Evolutionary conservation across 139 green algal genomes (phyloP).

Genomic region (Chlorella sorokiniana): DNA sequence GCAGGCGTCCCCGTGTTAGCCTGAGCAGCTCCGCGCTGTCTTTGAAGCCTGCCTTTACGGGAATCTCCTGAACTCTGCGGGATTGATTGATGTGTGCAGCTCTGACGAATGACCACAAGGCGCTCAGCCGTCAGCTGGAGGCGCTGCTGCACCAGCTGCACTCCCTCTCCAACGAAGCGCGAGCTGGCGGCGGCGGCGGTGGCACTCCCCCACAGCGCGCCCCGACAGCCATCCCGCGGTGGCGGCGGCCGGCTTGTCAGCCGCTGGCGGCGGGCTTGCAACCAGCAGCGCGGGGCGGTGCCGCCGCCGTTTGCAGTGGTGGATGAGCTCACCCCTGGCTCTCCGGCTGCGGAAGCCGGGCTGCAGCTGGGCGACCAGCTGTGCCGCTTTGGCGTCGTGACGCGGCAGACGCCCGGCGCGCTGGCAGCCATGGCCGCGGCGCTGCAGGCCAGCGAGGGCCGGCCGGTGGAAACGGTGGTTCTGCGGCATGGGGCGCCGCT

Average conservation of each 20-base stretch:
- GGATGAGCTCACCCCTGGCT: constrained; percentile 72
- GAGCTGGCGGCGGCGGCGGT: not conserved
- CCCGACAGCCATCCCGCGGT: not conserved
- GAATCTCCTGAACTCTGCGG: not conserved
- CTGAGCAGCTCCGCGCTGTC: too few species aligned
- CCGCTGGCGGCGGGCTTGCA: not conserved
- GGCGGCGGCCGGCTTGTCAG: constrained; percentile 7
- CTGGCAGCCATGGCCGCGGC: constrained; percentile 45
- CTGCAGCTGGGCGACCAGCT: constrained; percentile 72
- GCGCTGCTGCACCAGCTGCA: constrained; percentile 65
- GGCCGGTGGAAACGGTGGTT: constrained; percentile 59
- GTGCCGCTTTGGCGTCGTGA: constrained; percentile 56
- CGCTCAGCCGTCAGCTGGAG: constrained; percentile 67
- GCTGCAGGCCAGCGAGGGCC: constrained; percentile 50
- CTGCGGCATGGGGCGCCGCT: constrained; percentile 54
- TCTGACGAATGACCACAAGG: constrained; percentile 84
- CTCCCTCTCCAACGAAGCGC: constrained; percentile 35
- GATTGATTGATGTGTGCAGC: constrained; percentile 37
- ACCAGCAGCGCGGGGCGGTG: not conserved
- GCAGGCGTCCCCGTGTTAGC: too few species aligned
- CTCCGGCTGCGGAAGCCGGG: constrained; percentile 68
- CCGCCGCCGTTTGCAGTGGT: constrained; percentile 75
- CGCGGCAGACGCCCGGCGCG: constrained; percentile 22
- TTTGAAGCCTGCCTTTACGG: too few species aligned
- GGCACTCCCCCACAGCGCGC: not conserved